Percentiles rank a stretch among this genome's conserved stretches.
These are phyloP conservation scores for Boletus pseudo-olivaceus DNA, from an alignment of 768 basidiomycete genomes.

Conservation along the genomic window DNA sequence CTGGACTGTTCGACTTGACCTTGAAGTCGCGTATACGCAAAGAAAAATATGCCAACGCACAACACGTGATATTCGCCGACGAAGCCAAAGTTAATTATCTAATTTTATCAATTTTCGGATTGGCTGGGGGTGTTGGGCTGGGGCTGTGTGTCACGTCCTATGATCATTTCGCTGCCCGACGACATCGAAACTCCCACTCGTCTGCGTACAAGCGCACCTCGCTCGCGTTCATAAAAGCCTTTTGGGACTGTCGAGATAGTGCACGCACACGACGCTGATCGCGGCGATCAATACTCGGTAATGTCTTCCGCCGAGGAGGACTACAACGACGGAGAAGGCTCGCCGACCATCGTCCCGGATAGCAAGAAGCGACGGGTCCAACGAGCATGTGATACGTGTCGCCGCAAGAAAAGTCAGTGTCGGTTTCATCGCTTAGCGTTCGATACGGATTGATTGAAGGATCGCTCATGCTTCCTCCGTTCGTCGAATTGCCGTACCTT, in stretches of 20 bases:
- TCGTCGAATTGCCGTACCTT: too few species aligned
- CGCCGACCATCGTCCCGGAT: constrained; percentile 28
- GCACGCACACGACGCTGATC: neutral
- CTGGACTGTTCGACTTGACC: too few species aligned
- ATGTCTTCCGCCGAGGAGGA: constrained; percentile 66
- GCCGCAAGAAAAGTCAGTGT: constrained; percentile 74
- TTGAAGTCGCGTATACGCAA: too few species aligned
- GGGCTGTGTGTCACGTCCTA: neutral
- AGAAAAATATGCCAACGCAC: too few species aligned
- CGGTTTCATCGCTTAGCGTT: neutral
- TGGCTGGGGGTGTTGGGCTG: neutral
- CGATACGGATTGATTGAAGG: neutral
- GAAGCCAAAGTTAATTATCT: too few species aligned
- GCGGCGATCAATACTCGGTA: neutral
- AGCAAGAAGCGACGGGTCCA: constrained; percentile 71
- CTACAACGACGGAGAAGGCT: constrained; percentile 42
- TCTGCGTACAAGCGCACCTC: neutral
- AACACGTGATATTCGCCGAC: too few species aligned
- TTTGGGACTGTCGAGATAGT: neutral
- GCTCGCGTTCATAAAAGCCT: neutral
- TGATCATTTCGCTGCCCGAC: neutral
- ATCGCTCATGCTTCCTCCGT: too few species aligned
- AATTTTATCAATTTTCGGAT: neutral
- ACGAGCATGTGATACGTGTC: constrained; percentile 78
- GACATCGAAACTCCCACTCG: neutral